Percentiles rank a stretch among this genome's conserved stretches.
These are phyloP conservation scores for Tolypocladium capitatum DNA, from an alignment of 2,329 filamentous ascomycete species.

Conservation along the genomic window DNA sequence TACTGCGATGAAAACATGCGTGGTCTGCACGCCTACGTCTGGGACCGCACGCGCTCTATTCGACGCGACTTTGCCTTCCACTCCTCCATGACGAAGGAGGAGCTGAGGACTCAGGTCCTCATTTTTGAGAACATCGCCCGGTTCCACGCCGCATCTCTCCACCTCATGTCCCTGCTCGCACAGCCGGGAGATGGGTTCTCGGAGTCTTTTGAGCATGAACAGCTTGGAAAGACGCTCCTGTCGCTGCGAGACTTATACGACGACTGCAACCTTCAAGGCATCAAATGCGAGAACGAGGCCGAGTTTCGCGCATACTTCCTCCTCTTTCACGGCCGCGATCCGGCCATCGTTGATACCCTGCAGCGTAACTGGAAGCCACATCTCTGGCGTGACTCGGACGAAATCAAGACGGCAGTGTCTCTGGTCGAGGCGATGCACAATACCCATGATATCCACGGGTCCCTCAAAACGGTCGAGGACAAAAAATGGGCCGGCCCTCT, in stretches of 20 bases:
- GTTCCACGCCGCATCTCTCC: conserved; percentile 52
- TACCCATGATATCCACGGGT: conserved; percentile 42
- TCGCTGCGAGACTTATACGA: conserved; percentile 55
- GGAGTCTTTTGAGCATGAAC: conserved; percentile 55
- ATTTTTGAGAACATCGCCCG: conserved; percentile 53
- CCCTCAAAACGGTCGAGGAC: conserved; percentile 33
- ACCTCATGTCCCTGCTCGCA: conserved; percentile 45
- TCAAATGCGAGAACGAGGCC: conserved; percentile 47
- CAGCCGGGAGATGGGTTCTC: conserved; percentile 47
- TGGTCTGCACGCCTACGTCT: conserved; percentile 47
- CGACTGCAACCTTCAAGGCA: conserved; percentile 44
- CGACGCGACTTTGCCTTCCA: conserved; percentile 58
- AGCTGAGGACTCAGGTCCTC: conserved; percentile 46
- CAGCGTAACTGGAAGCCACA: conserved; percentile 44
- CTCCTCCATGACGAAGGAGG: conserved; percentile 42
- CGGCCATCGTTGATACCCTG: conserved; percentile 37
- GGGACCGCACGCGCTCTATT: conserved; percentile 55
- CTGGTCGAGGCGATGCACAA: conserved; percentile 49
- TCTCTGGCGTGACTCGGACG: conserved; percentile 40
- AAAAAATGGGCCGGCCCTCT: conserved; percentile 24
- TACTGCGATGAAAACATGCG: conserved; percentile 41
- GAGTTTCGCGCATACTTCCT: conserved; percentile 56
- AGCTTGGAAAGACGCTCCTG: conserved; percentile 50
- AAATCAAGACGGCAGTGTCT: conserved; percentile 47
- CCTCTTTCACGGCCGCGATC: conserved; percentile 46